Evolutionary conservation across 768 basidiomycete species (phyloP).

Genomic region (Nevesoporus exiguus): DNA sequence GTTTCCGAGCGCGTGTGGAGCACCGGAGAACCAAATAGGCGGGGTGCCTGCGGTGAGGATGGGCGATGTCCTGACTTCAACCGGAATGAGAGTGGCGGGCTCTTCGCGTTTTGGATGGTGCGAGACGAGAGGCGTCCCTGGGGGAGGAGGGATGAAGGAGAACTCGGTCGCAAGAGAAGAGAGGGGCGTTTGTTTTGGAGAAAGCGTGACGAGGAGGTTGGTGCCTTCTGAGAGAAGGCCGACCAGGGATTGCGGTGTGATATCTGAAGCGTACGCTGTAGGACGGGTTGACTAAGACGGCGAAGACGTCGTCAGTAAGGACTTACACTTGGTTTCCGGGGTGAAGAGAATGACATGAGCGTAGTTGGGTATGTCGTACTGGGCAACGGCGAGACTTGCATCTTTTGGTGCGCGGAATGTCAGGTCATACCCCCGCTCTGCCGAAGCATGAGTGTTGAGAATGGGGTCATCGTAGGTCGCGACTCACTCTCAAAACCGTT

Average conservation of each 20-base stretch:
- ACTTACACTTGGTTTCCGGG: conserved; percentile 77
- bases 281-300: background rate
- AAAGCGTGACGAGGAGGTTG: conserved; percentile 83
- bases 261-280: conserved; percentile 66
- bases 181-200: conserved; percentile 69
- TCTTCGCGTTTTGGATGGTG: conserved; percentile 77
- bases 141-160: conserved; percentile 82
- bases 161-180: conserved; percentile 86
- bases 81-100: conserved; percentile 62
- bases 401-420: conserved; percentile 86
- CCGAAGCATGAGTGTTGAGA: background rate
- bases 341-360: conserved; percentile 86
- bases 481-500: conserved; percentile 65
- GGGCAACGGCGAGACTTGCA: conserved; percentile 57
- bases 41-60: conserved; percentile 47
- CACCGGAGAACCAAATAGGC: conserved; percentile 76
- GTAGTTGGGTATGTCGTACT: conserved; percentile 72
- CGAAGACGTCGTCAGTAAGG: too few relatives aligned
- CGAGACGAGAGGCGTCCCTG: conserved; percentile 78
- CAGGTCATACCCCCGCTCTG: conserved; percentile 81
- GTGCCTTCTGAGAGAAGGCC: conserved; percentile 63
- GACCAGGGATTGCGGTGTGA: conserved; percentile 79
- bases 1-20: conserved; percentile 58
- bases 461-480: background rate
- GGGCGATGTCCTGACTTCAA: conserved; percentile 44